Conservation (phyloP, 345 rosid species). For the Hibiscus trionum region DNA sequence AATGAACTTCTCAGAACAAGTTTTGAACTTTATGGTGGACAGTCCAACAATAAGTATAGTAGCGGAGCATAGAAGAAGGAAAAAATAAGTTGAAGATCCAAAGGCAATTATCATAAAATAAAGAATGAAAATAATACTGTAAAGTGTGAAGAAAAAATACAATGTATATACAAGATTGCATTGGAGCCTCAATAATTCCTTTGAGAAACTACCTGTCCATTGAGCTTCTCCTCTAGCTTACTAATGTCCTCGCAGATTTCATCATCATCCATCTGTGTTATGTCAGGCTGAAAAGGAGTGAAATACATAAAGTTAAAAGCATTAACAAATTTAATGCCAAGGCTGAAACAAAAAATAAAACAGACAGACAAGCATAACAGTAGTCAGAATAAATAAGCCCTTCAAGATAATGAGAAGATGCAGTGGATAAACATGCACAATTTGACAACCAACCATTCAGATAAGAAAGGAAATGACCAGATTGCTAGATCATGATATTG, state of each 20-base stretch:
- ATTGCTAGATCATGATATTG: background rate
- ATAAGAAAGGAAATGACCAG: background rate
- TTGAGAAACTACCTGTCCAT: conserved; percentile 54
- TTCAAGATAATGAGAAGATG: background rate
- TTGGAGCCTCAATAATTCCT: background rate
- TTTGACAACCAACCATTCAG: background rate
- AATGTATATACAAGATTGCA: background rate
- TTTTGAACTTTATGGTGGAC: conserved; percentile 6
- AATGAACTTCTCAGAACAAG: conserved; percentile 1
- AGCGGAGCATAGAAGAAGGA: background rate
- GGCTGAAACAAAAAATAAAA: conserved; percentile 8
- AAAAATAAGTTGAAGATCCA: background rate
- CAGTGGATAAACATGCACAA: background rate
- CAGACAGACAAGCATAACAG: background rate
- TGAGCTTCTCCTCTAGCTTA: conserved; percentile 51
- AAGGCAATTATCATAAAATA: background rate
- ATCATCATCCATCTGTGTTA: conserved; percentile 45
- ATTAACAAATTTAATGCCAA: background rate
- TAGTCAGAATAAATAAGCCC: background rate
- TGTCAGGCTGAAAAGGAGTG: conserved; percentile 42
- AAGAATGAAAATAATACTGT: conserved; percentile 1
- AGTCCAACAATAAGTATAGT: conserved; percentile 2
- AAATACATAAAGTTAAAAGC: conserved; percentile 11
- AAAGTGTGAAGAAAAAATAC: background rate
- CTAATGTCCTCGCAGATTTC: conserved; percentile 50